Evolutionary conservation across 441 rosid genomes (phyloP), one percentile per base, ranked within the genome.

Genomic region (Lepidium campestre): DNA sequence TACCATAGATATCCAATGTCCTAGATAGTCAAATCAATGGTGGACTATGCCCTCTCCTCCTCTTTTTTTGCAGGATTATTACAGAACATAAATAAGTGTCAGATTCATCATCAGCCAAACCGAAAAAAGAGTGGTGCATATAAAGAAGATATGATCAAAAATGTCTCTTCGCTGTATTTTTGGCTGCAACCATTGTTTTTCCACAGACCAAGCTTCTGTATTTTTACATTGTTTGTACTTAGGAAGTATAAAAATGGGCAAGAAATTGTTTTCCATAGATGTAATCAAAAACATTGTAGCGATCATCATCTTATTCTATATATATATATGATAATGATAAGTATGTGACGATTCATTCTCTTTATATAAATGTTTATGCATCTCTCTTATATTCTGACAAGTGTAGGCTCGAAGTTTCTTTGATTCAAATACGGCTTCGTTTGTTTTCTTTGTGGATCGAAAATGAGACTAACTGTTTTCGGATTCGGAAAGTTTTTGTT

Each of bases 141-240:
- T 40, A 65, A 64, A 42, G 71, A 72, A 65, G 66, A 71, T 62
- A 40, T 57, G 61, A 54, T 62, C 57, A 46, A 65, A 46, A 65
- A 49, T 56, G 67, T 65, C 52, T 57, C 67, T 65, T 65, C 57
- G 52, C 29, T 27, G 23, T 50, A 65, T 18, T 72, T 72, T 67
- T 67, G 72, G 37, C 58, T 67, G 62, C 49, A 58, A 47, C 55
- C 2, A 55, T 65, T 57, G 41, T 32, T 44, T 35, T 29, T 25
- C 10, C 73, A 73, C 68, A 67, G 49, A 62, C 27, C 44, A 56
- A 54, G 29, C 49, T 11, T 58, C 17, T 67, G 77, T 73, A 67
- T 42, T 54, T 32, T 68, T 49, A 73, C 78, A 61, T 73, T 73
- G 73, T 60, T 66, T 73, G 77, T 72, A 67, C 61, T 60, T 72